Conservation (phyloP, 2,329 filamentous ascomycete species). For the Dryadomyces quercus-mongolicae region DNA sequence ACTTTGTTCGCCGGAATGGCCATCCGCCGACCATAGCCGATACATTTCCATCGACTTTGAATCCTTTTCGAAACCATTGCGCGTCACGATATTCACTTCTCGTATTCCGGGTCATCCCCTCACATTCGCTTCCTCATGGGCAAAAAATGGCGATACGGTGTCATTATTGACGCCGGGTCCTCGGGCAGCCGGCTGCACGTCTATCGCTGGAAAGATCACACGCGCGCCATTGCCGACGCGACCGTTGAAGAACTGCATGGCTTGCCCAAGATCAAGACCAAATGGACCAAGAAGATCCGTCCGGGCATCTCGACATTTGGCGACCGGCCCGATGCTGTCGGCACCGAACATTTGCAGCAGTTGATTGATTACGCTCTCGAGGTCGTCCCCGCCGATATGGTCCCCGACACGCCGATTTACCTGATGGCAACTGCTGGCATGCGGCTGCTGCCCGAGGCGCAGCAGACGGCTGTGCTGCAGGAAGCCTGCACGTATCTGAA, state of each 20-base stretch:
- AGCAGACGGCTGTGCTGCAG: constrained; percentile 61
- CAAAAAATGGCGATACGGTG: constrained; percentile 57
- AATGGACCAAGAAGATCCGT: constrained; percentile 87
- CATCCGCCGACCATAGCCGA: not conserved
- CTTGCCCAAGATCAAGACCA: constrained; percentile 70
- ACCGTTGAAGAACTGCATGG: constrained; percentile 47
- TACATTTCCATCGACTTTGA: not conserved
- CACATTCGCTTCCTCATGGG: constrained; percentile 4
- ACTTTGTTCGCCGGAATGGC: not conserved
- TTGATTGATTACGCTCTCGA: constrained; percentile 73
- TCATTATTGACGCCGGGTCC: constrained; percentile 94
- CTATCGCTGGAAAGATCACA: constrained; percentile 81
- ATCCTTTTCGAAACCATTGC: no score
- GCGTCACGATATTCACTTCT: no score
- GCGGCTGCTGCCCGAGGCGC: constrained; percentile 63
- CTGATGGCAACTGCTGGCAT: constrained; percentile 93
- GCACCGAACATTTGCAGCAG: constrained; percentile 65
- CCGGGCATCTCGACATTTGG: constrained; percentile 90
- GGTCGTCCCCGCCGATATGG: constrained; percentile 62
- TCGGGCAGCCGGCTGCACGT: constrained; percentile 92
- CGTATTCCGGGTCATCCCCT: no score
- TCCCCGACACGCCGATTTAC: constrained; percentile 81
- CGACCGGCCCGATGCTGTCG: constrained; percentile 61
- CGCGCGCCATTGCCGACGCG: constrained; percentile 51
- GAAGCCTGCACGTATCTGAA: constrained; percentile 76